phyloP scores from a whole-genome alignment of 768 basidiomycete species.

The Pleurotus platypus region DNA sequence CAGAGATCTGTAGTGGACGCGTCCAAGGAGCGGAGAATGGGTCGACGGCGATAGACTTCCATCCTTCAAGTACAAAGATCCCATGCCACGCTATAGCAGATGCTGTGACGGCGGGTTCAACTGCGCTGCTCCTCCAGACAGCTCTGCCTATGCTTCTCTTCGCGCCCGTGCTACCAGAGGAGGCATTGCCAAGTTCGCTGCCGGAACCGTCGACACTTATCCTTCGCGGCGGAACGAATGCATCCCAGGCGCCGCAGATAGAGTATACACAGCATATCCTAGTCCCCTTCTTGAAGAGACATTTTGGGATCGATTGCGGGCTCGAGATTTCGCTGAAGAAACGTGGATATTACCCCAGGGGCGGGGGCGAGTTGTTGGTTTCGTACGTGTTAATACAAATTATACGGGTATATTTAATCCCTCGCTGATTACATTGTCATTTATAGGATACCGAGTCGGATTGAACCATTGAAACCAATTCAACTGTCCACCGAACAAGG shows the following conservation, averaged over 20 bases:
- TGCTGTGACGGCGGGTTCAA: conserved; percentile 59
- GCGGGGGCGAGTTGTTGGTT: conserved; percentile 60
- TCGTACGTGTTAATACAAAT: background rate
- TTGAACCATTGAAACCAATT: conserved; percentile 9
- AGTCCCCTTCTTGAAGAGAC: conserved; percentile 61
- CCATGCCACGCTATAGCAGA: conserved; percentile 38
- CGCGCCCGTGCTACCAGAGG: conserved; percentile 18
- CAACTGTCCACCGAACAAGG: conserved; percentile 52
- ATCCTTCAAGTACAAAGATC: conserved; percentile 42
- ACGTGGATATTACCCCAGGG: conserved; percentile 72
- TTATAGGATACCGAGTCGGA: background rate
- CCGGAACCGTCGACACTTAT: conserved; percentile 40
- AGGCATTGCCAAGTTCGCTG: background rate
- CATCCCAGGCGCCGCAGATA: conserved; percentile 66
- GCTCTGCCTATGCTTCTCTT: conserved; percentile 69
- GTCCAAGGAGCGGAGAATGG: conserved; percentile 51
- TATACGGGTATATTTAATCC: background rate
- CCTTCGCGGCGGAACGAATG: conserved; percentile 73
- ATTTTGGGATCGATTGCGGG: conserved; percentile 43
- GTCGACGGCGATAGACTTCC: conserved; percentile 53
- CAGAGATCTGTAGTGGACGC: conserved; percentile 54
- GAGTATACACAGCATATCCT: conserved; percentile 68
- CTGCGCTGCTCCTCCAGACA: conserved; percentile 67
- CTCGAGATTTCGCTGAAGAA: conserved; percentile 44
- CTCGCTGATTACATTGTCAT: background rate